Evolutionary conservation across 371 early-diverging fungal genomes (phyloP).

Genomic region (Mucor saturninus): DNA sequence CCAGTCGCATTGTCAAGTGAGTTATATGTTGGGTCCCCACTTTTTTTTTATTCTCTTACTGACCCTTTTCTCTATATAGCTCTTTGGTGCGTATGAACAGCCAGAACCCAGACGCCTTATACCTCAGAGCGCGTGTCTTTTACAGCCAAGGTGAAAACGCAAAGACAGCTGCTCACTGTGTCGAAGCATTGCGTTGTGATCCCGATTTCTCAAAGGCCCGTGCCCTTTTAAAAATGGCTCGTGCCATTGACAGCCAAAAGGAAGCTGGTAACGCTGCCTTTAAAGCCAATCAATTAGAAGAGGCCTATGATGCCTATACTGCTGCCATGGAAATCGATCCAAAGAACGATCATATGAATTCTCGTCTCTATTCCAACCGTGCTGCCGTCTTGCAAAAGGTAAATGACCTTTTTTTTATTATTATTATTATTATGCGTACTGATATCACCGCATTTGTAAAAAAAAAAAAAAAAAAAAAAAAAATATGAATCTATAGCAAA

Average conservation of each 20-base stretch:
- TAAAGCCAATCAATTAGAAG: constrained; percentile 58
- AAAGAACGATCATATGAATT: constrained; percentile 67
- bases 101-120: constrained; percentile 78
- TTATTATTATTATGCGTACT: not conserved
- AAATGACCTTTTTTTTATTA: not conserved
- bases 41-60: not conserved
- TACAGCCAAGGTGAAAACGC: constrained; percentile 74
- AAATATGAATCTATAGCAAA: constrained; percentile 41
- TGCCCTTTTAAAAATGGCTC: constrained; percentile 64
- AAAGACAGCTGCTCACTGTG: constrained; percentile 65
- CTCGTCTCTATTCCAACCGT: constrained; percentile 79
- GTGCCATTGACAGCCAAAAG: constrained; percentile 68
- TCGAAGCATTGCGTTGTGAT: constrained; percentile 78
- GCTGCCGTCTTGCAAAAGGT: constrained; percentile 72
- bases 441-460: not conserved
- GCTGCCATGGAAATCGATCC: constrained; percentile 74
- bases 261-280: constrained; percentile 80
- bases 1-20: constrained; percentile 64
- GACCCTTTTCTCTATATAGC: constrained; percentile 23
- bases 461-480: not conserved
- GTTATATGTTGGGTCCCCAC: not conserved
- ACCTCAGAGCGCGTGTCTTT: constrained; percentile 72
- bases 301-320: constrained; percentile 77
- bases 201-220: constrained; percentile 80
- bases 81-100: constrained; percentile 64